These are phyloP conservation scores for Didymellaceae sp. DNA, from an alignment of 2,329 filamentous ascomycete genomes.

Conservation along the genomic window DNA sequence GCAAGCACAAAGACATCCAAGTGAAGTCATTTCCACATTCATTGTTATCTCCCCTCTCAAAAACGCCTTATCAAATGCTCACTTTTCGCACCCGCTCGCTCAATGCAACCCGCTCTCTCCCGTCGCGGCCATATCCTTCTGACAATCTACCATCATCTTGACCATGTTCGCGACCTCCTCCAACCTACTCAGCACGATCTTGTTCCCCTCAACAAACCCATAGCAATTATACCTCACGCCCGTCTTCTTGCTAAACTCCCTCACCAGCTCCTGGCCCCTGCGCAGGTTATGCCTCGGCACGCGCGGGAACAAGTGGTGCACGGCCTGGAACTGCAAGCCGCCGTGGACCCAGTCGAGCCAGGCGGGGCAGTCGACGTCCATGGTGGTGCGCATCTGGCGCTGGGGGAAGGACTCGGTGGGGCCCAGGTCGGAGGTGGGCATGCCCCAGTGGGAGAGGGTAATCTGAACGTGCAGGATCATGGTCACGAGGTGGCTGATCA, in stretches of 20 bases:
- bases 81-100: too few relatives aligned
- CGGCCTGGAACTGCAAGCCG: conserved; percentile 86
- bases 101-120: conserved; percentile 48
- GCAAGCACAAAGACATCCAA: too few relatives aligned
- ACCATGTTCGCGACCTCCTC: conserved; percentile 83
- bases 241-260: conserved; percentile 82
- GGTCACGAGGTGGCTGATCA: conserved; percentile 81
- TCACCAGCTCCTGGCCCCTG: conserved; percentile 73
- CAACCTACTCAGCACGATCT: conserved; percentile 76
- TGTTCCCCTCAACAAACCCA: conserved; percentile 84
- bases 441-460: conserved; percentile 89
- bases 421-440: conserved; percentile 88
- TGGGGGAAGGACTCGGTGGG: conserved; percentile 86
- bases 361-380: conserved; percentile 87
- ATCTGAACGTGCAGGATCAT: conserved; percentile 88
- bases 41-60: too few relatives aligned
- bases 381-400: conserved; percentile 89
- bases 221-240: conserved; percentile 85
- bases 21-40: too few relatives aligned
- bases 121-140: conserved; percentile 48
- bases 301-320: conserved; percentile 84
- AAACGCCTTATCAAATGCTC: too few relatives aligned
- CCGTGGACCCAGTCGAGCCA: conserved; percentile 93
- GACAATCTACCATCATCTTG: conserved; percentile 56
- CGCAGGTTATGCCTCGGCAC: conserved; percentile 86